Evolutionary conservation across 129 eudicot genomes (phyloP).

Genomic region (Escallonia rubra): DNA sequence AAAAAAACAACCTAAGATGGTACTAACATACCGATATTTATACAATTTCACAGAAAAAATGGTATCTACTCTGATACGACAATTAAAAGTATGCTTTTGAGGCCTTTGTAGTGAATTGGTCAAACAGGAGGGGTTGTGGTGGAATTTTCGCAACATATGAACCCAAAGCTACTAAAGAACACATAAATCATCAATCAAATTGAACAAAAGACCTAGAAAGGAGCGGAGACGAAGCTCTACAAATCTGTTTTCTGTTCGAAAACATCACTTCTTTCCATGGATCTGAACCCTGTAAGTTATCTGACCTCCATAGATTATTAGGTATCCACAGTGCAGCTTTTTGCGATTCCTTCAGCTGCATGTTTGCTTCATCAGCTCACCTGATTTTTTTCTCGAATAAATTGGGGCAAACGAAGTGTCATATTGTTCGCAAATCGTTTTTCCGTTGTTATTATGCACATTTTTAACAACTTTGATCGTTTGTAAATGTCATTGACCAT

Average conservation of each 20-base stretch:
- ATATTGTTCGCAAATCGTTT: too few relatives aligned
- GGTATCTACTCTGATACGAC: too few relatives aligned
- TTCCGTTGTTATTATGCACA: too few relatives aligned
- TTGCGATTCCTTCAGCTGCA: background rate
- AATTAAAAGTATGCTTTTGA: too few relatives aligned
- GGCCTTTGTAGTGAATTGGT: too few relatives aligned
- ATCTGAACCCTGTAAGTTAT: conserved; percentile 44
- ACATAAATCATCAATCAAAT: background rate
- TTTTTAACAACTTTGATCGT: too few relatives aligned
- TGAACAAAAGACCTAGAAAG: background rate
- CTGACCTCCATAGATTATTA: background rate
- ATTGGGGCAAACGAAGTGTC: too few relatives aligned
- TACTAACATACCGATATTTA: too few relatives aligned
- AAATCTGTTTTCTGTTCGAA: conserved; percentile 8
- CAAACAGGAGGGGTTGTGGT: background rate
- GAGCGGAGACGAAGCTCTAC: conserved; percentile 10
- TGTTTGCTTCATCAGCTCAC: background rate
- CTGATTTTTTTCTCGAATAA: background rate
- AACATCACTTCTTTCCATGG: conserved; percentile 29
- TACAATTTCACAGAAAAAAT: too few relatives aligned
- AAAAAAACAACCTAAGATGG: too few relatives aligned
- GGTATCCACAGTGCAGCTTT: too few relatives aligned
- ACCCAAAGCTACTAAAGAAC: background rate
- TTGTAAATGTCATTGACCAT: too few relatives aligned
- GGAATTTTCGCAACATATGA: conserved; percentile 5